Evolutionary conservation across 139 green algal species (phyloP).

Genomic region (Bryopsis sp.): DNA sequence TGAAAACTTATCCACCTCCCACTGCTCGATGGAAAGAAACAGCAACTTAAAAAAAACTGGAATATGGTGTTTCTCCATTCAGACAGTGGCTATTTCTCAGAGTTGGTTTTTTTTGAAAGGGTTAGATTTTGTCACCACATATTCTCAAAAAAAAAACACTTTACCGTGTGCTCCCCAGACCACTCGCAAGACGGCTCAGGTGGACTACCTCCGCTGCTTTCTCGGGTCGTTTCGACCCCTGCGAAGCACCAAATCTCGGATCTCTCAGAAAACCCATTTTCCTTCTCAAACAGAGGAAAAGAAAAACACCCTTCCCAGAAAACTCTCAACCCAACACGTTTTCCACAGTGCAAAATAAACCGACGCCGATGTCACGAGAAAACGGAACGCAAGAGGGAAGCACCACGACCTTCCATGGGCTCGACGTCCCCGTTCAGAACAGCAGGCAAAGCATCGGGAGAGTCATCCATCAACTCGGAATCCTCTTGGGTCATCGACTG

Average conservation of each 20-base stretch:
- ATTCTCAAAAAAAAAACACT: too few species aligned
- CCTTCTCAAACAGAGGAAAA: neutral
- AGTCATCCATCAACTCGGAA: too few species aligned
- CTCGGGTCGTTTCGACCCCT: neutral
- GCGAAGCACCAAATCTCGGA: neutral
- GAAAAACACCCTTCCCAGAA: neutral
- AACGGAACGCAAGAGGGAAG: too few species aligned
- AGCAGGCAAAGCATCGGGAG: too few species aligned
- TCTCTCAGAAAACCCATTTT: neutral
- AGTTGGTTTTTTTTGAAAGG: neutral
- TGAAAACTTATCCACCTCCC: slow-evolving; percentile 30
- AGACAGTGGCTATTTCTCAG: neutral
- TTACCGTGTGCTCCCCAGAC: neutral
- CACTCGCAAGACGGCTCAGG: neutral
- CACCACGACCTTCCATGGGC: too few species aligned
- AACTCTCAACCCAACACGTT: neutral
- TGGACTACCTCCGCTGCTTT: neutral
- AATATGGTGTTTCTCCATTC: neutral
- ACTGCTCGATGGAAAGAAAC: slow-evolving; percentile 24
- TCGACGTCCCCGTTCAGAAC: too few species aligned
- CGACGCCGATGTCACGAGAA: neutral
- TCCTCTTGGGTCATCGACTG: too few species aligned
- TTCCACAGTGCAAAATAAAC: neutral
- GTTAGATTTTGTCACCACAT: too few species aligned
- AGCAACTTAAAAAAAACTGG: neutral